Evolutionary conservation across 1,284 basidiomycete genomes (phyloP), one percentile per base, ranked within the genome.

Genomic region (Chalciporus sp.): DNA sequence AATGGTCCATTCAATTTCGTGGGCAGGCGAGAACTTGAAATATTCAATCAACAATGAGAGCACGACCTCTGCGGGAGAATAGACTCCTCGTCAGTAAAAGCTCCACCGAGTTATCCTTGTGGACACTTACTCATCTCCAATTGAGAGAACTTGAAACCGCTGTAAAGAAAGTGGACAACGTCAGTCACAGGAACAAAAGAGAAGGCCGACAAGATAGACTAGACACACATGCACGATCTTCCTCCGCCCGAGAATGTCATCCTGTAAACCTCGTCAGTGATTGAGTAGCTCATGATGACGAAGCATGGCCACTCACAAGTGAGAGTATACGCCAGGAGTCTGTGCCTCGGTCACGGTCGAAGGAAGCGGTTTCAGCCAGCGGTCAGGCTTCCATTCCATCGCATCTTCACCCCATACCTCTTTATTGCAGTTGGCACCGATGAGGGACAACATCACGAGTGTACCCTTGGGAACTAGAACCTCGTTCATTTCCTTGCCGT

Each of bases 171-270:
- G 23, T 23, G 23, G 23, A 23, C 23, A 23, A 23, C 23, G 23
- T 2, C 2, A 2, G 6, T 16, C 12, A 4, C 28, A 11, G 33
- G 12, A 33, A 1, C 35, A 4, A 20, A 23, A 16, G 8, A 23
- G 2, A 8, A 12, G 7, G 11, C n/a, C 5, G 20, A 61, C 6
- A 23, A 23, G 23, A 14, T 4, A 4, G 7, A 14, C n/a, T 23
- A 6, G 16, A 23, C 68, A 48, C 33, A 71, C 69, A 74, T 70
- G 68, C 72, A 74, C 3, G 67, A 55, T 23, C 71, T 54, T 39
- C 61, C 59, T 8, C 72, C 72, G 14, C 68, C 68, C 9, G 61
- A 50, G 61, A 74, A 74, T 14, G 70, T 71, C 65, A 72, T 67
- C 46, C 72, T 74, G 37, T n/a, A 10, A 27, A 17, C 7, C n/a